Conservation (phyloP, 495 filamentous ascomycete genomes). For the Podospora bellae-mahoneyi region DNA sequence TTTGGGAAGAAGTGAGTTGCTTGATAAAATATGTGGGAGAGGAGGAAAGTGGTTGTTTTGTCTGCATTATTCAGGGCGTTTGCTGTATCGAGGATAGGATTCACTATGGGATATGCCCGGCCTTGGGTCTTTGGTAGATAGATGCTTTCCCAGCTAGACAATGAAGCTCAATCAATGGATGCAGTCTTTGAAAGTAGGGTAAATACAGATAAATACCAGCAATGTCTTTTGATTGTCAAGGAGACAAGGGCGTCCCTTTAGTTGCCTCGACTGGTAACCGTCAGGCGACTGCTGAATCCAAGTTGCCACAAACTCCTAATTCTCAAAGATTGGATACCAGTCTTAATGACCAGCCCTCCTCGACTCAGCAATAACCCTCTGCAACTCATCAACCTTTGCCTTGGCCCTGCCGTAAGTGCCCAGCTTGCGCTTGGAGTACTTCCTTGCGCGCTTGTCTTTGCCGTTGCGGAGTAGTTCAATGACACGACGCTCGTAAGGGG, state of each 20-base stretch:
- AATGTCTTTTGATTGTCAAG: not conserved
- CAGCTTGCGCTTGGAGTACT: slow-evolving; percentile 99
- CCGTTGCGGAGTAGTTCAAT: slow-evolving; percentile 97
- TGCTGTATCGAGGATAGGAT: not conserved
- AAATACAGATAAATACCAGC: not conserved
- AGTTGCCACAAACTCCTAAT: not conserved
- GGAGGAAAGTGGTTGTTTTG: too few species aligned
- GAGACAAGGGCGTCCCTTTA: not conserved
- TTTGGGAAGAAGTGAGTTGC: slow-evolving; percentile 48
- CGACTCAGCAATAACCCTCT: slow-evolving; percentile 93
- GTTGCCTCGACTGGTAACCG: not conserved
- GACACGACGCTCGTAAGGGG: slow-evolving; percentile 95
- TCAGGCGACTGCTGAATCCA: not conserved
- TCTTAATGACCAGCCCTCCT: slow-evolving; percentile 79
- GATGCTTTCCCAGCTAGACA: not conserved
- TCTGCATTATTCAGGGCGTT: not conserved
- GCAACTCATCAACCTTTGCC: slow-evolving; percentile 98
- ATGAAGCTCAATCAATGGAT: not conserved
- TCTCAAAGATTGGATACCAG: not conserved
- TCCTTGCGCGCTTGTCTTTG: slow-evolving; percentile 98
- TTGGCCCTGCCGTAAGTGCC: slow-evolving; percentile 97
- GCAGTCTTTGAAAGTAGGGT: not conserved
- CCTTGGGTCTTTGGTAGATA: not conserved
- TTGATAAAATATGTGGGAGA: too few species aligned
- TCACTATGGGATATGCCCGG: not conserved